Evolutionary conservation across 108 stramenopile genomes (phyloP), one percentile per base, ranked within the genome.

Genomic region (Cyclotella sp.): DNA sequence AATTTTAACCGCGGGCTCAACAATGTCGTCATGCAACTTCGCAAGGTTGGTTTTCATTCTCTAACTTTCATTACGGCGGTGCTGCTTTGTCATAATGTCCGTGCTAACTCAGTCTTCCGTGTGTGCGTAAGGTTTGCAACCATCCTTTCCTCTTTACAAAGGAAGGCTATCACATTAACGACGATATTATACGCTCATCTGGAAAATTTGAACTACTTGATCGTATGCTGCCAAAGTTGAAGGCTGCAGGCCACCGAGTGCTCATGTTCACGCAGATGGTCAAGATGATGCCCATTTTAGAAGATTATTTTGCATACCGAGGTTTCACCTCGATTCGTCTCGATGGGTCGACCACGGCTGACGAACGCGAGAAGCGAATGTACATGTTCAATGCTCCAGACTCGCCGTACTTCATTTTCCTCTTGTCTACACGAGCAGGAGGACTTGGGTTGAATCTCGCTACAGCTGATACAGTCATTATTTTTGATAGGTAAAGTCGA

Each of bases 181-280:
- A 93, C 6, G 80, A 84, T 45, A 74, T 98, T 39, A 87, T 98
- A 53, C 87, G 86, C 18, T 86, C 95, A 24, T 96, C 93, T 19
- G 96, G 96, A 47, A 99, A 99, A 82, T 62, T 99, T 19, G 87
- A 88, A 12, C 86, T 97, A 16, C 74, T 99, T 59, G 97, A 99
- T 79, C 74, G 87, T 22, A 97, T 99, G 93, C 93, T 99, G 9
- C 88, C 89, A 18, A 93, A 91, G 75, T 84, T 98, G 16, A 87
- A 88, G 68, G 85, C 86, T 16, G 96, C 88, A n/a, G 97, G 98
- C 13, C 97, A 97, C 82, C 87, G 95, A 26, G 94, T 98, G 15
- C 85, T 98, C 22, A 89, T 99, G 75, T 99, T 99, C 71, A 95
- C 94, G 6, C 99, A 99, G 78, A 97, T 98, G 96, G 97, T 96